These are phyloP conservation scores for Pulveroboletus sp. DNA, from an alignment of 768 basidiomycete genomes.

Conservation along the genomic window DNA sequence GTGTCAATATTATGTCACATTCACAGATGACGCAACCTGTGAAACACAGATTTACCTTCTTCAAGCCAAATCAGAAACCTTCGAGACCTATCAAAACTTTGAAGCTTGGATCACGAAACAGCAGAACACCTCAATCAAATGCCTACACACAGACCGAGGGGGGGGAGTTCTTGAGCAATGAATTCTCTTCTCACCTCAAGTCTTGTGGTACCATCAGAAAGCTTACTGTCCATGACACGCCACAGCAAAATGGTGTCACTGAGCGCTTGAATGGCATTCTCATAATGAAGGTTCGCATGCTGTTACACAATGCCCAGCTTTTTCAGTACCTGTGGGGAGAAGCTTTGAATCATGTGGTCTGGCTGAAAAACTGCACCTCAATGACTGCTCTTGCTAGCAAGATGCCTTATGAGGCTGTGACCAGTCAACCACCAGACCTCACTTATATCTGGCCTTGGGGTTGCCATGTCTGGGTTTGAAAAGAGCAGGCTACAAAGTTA, in stretches of 20 bases:
- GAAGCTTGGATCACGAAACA: neutral
- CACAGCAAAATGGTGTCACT: neutral
- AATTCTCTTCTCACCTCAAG: neutral
- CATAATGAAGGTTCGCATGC: neutral
- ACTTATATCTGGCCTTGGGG: neutral
- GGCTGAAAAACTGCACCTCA: neutral
- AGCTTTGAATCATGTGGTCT: neutral
- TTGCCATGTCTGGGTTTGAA: neutral
- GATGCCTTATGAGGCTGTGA: neutral
- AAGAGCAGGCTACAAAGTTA: neutral
- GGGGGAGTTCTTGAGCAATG: slow-evolving; percentile 31
- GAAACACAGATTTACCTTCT: neutral
- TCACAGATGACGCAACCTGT: slow-evolving; percentile 6
- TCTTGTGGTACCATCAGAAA: neutral
- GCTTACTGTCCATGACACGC: slow-evolving; percentile 1
- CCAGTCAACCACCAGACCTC: neutral
- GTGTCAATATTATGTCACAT: neutral
- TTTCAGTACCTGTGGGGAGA: slow-evolving; percentile 3
- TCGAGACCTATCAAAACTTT: slow-evolving; percentile 4
- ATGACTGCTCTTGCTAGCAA: neutral
- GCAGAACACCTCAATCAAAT: neutral
- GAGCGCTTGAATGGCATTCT: neutral
- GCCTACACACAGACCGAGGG: slow-evolving; percentile 2
- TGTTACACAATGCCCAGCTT: neutral
- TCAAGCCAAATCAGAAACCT: slow-evolving; percentile 4